A percentile compares a stretch with the other conserved stretches of the same genome.
Evolutionary conservation across 345 rosid genomes (phyloP).

Genomic region (Corchorus olitorius): DNA sequence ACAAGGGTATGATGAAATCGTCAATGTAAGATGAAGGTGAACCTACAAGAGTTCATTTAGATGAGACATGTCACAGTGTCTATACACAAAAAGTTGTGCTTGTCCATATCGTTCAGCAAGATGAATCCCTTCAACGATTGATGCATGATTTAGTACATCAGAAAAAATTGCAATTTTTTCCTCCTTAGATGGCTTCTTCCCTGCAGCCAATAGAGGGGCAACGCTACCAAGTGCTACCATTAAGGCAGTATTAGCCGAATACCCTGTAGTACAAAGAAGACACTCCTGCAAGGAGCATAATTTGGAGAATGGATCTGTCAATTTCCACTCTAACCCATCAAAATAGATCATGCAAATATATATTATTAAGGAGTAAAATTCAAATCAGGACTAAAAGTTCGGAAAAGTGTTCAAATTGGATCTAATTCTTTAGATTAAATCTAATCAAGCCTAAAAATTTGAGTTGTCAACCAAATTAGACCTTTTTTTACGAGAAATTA

Average conservation of each 20-base stretch:
- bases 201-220: constrained; percentile 57
- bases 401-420: no score
- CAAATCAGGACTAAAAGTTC: no score
- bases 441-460: no score
- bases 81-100: constrained; percentile 60
- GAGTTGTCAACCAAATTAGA: no score
- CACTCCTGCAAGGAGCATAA: constrained; percentile 58
- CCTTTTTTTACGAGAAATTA: no score
- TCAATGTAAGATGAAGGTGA: constrained; percentile 16
- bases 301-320: constrained; percentile 28
- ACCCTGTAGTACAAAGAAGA: constrained; percentile 94
- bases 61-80: constrained; percentile 83
- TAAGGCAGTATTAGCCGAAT: constrained; percentile 86
- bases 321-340: constrained; percentile 15
- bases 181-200: constrained; percentile 40
- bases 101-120: constrained; percentile 70
- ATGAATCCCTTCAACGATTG: constrained; percentile 88
- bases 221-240: constrained; percentile 87
- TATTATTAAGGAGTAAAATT: no score
- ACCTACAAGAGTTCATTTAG: constrained; percentile 68
- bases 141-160: constrained; percentile 86
- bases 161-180: constrained; percentile 83
- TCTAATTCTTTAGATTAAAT: no score
- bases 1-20: constrained; percentile 3
- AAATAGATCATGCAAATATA: not conserved